Evolutionary conservation across 371 early-diverging fungal genomes (phyloP).

Genomic region (Apophysomyces ossiformis): DNA sequence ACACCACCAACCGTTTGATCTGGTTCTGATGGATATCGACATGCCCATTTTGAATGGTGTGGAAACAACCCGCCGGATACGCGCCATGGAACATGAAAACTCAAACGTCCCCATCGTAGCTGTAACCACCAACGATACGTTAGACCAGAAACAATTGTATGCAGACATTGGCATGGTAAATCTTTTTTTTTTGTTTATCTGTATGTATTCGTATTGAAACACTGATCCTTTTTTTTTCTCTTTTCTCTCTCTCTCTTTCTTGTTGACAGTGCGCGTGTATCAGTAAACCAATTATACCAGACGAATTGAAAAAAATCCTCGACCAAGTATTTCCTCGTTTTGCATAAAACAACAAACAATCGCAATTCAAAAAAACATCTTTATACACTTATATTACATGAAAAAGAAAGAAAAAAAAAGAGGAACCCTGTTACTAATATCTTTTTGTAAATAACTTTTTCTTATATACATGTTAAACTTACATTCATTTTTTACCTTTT

Average conservation of each 20-base stretch:
- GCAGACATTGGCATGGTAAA: constrained; percentile 38
- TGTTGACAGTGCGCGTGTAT: constrained; percentile 49
- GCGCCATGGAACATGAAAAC: constrained; percentile 15
- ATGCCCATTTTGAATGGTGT: constrained; percentile 67
- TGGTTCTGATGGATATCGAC: constrained; percentile 70
- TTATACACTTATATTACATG: no score
- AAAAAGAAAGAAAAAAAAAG: no score
- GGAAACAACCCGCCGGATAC: constrained; percentile 55
- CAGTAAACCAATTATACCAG: constrained; percentile 48
- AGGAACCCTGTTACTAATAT: no score
- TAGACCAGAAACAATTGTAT: constrained; percentile 31
- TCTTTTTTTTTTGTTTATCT: background rate
- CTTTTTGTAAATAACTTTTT: background rate
- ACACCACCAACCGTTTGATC: constrained; percentile 49
- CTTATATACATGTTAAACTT: background rate
- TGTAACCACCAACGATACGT: constrained; percentile 62
- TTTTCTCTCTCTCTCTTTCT: no score
- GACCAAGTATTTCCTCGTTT: constrained; percentile 23
- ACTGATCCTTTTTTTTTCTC: no score
- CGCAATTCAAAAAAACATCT: no score
- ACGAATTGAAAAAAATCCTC: constrained; percentile 37
- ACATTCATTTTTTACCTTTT: background rate
- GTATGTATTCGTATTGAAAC: no score
- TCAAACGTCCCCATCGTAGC: constrained; percentile 65
- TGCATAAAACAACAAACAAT: background rate